phyloP scores from a whole-genome alignment of 1,284 basidiomycete genomes.

The Entoloma clypeatum region DNA sequence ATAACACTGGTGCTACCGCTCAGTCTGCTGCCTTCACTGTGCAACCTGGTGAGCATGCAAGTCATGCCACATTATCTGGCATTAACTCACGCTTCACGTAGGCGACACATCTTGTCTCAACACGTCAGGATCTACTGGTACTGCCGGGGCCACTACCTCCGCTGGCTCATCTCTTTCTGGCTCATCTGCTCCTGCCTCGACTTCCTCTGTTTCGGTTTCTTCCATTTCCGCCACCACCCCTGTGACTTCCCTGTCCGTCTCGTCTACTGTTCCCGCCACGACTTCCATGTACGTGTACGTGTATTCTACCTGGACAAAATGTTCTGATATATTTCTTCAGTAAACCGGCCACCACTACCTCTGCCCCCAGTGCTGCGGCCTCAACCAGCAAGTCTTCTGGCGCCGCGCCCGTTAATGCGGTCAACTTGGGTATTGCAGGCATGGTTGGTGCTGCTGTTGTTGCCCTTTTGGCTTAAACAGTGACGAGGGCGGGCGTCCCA shows the following conservation, averaged over 20 bases:
- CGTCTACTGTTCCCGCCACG: conserved; percentile 16
- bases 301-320: too few relatives aligned
- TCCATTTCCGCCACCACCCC: conserved; percentile 18
- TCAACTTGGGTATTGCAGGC: conserved; percentile 40
- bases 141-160: conserved; percentile 17
- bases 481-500: not conserved
- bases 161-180: conserved; percentile 9
- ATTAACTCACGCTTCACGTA: conserved; percentile 18
- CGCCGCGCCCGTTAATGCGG: conserved; percentile 32
- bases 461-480: conserved; percentile 41
- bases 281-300: conserved; percentile 12
- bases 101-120: too few relatives aligned
- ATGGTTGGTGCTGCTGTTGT: conserved; percentile 44
- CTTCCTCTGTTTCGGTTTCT: conserved; percentile 18
- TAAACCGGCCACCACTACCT: conserved; percentile 17
- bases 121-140: too few relatives aligned
- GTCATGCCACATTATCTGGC: too few relatives aligned
- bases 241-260: conserved; percentile 8
- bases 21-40: conserved; percentile 53
- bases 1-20: conserved; percentile 42
- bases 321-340: conserved; percentile 14
- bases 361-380: conserved; percentile 17
- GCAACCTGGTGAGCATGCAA: conserved; percentile 34
- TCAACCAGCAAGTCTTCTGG: conserved; percentile 21
- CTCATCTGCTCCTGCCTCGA: conserved; percentile 6